Evolutionary conservation across 257 asterid species (phyloP).

Genomic region (Solanum paucissectum): DNA sequence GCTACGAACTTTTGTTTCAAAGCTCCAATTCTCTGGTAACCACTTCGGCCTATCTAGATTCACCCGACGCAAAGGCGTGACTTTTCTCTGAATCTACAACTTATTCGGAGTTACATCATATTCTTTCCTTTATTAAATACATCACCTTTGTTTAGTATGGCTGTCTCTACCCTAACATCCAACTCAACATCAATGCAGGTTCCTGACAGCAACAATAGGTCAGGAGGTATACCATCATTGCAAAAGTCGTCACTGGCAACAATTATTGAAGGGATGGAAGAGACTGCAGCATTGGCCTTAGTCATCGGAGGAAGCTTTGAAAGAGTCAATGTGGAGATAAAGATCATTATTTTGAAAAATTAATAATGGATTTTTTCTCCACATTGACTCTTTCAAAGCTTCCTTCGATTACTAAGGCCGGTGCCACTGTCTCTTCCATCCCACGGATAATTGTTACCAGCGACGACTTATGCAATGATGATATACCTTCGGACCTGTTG

Average conservation of each 20-base stretch:
- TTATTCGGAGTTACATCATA: neutral
- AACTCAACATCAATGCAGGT: neutral
- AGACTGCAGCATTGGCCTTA: neutral
- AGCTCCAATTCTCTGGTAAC: neutral
- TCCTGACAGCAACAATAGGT: neutral
- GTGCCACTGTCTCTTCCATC: fast-evolving
- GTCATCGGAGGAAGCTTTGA: neutral
- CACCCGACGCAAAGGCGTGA: neutral
- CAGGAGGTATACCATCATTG: neutral
- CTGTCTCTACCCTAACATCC: neutral
- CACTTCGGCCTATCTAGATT: neutral
- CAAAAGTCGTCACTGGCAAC: neutral
- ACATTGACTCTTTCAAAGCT: neutral
- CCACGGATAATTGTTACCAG: neutral
- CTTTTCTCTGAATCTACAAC: neutral
- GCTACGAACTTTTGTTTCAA: neutral
- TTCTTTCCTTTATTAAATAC: no score
- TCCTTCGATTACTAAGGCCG: neutral
- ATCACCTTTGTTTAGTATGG: neutral
- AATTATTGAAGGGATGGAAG: neutral
- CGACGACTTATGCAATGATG: neutral
- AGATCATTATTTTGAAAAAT: no score
- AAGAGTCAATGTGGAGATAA: neutral
- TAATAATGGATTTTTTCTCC: neutral
- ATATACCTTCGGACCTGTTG: no score